These are phyloP conservation scores for Chaetomiaceae sp. DNA, from an alignment of 2,329 filamentous ascomycete genomes.

Conservation along the genomic window DNA sequence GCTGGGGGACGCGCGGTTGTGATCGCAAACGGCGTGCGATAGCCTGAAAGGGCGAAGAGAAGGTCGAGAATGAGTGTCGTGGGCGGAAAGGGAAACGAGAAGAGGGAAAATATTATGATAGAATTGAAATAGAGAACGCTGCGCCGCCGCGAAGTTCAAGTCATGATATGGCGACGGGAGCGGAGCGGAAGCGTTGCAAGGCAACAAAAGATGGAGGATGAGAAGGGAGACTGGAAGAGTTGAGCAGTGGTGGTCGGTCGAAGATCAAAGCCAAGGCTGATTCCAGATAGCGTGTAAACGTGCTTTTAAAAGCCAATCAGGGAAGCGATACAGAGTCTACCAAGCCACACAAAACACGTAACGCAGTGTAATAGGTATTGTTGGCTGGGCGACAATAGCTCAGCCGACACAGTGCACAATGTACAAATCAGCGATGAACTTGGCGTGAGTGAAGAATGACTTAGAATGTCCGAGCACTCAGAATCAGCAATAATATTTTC, in stretches of 20 bases:
- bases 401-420: no score
- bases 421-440: no score
- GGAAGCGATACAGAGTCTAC: no score
- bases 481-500: no score
- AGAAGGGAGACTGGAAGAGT: background rate
- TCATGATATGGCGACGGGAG: slow-evolving; percentile 12
- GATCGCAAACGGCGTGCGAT: background rate
- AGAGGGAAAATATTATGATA: slow-evolving; percentile 5
- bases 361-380: no score
- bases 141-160: slow-evolving; percentile 11
- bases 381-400: no score
- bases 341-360: no score
- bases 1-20: background rate
- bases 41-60: background rate
- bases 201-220: background rate
- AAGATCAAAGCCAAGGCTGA: background rate
- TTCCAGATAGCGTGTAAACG: no score
- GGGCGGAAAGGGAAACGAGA: background rate
- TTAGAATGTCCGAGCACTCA: no score
- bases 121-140: background rate
- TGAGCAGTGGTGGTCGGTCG: no score
- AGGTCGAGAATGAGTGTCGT: slow-evolving; percentile 6
- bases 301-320: no score
- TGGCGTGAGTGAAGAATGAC: no score
- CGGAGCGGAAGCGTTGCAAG: background rate